Base-by-base conservation (phyloP, 2,329 filamentous ascomycete genomes). In the Scedosporium apiospermum region DNA sequence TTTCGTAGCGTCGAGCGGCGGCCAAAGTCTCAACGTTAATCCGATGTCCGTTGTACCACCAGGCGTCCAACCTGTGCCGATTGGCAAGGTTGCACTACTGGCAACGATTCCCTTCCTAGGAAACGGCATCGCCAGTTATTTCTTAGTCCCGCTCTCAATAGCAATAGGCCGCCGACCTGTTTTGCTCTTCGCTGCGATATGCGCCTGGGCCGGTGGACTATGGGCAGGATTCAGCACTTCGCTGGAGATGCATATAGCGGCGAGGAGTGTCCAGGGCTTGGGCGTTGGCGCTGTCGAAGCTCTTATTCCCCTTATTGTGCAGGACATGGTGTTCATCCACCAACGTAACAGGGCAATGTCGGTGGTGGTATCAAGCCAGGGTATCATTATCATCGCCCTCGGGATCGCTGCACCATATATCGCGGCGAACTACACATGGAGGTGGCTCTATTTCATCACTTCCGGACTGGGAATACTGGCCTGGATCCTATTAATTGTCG, bases 301-400 rank as follows among this genome's bases (percentile, higher is more conserved):
- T 1, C 63, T 76, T 21, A 69, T 76, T 6, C 74, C 74, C 2
- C 67, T 76, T 10, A 72, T 76, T 38, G 69, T 75, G 1, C 73
- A 76, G 67, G 74, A 76, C 49, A 69, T 76, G 46, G 70, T 74
- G 53, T 76, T 76, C 38, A 69, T 75, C 18, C 74, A 76, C 62
- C 69, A 76, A 68, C 69, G 74, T 3, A 73, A 72, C 64, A 67
- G 67, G 60, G 73, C 70, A 10, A 69, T 75, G 46, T 70, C 73
- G 9, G 66, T 69, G 5, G 66, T 75, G 21, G 66, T 71, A 44
- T 66, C 69, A 1, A 70, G 68, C 16, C 67, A 68, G 67, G 73
- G 71, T 3, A 21, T 74, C 10, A 64, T 73, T 14, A 69, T 72
- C 49, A 70, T 71, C 2, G 68, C 65, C 4, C 65, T 73, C 6